A percentile compares a stretch with the other conserved stretches of the same genome.
phyloP scores from a whole-genome alignment of 257 asterid genomes.

The Fraxinus anomala region DNA sequence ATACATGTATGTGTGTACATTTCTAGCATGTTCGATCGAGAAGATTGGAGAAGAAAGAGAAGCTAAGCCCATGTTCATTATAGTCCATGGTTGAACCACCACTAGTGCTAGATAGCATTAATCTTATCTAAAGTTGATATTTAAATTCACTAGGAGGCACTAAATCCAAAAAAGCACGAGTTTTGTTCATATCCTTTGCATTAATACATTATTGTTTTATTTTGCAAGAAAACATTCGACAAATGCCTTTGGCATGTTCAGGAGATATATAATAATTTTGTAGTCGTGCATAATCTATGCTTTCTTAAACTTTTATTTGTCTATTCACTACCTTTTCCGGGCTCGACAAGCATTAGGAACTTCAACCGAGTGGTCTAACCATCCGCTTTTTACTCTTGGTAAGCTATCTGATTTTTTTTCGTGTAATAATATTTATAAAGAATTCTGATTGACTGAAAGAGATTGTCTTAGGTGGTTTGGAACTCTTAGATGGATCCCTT shows the following conservation, averaged over 20 bases:
- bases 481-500: conserved; percentile 79
- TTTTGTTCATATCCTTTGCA: too few relatives aligned
- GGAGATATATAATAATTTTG: neutral
- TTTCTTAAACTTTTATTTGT: neutral
- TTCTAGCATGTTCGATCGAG: too few relatives aligned
- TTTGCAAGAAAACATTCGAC: neutral
- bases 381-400: conserved; percentile 77
- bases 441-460: conserved; percentile 18
- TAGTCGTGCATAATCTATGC: too few relatives aligned
- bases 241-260: neutral
- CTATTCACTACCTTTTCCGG: conserved; percentile 36
- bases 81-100: too few relatives aligned
- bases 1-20: too few relatives aligned
- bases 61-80: too few relatives aligned
- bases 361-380: conserved; percentile 87
- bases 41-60: too few relatives aligned
- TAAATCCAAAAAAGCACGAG: neutral
- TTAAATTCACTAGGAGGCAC: too few relatives aligned
- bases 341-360: conserved; percentile 92
- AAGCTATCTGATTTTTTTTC: conserved; percentile 24
- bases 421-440: neutral
- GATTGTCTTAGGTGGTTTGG: conserved; percentile 72
- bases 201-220: neutral
- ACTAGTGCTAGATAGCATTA: too few relatives aligned
- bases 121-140: too few relatives aligned